Conservation (phyloP, 2,329 filamentous ascomycete genomes). For the Colletotrichum trifolii region DNA sequence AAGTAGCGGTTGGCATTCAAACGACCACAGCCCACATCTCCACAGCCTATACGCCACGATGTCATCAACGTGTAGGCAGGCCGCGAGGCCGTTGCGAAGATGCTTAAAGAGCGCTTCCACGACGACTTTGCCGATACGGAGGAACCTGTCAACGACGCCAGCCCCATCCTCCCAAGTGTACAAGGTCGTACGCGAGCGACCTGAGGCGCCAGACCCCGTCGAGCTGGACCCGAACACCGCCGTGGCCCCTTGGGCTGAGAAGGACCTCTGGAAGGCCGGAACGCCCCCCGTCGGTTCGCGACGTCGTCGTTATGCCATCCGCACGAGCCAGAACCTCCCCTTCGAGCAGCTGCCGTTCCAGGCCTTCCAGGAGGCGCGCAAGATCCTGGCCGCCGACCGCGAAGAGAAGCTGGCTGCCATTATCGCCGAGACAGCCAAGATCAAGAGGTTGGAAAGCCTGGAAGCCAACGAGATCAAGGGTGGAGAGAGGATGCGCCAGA, state of each 20-base stretch:
- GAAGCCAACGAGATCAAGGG: conserved; percentile 68
- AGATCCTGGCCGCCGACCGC: conserved; percentile 82
- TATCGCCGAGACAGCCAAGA: conserved; percentile 71
- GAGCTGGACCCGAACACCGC: conserved; percentile 77
- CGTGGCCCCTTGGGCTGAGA: conserved; percentile 71
- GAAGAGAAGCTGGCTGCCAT: conserved; percentile 84
- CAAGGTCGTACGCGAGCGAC: conserved; percentile 37
- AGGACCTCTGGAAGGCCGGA: conserved; percentile 74
- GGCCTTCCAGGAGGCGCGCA: conserved; percentile 95
- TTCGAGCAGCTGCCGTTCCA: conserved; percentile 97
- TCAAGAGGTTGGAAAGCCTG: conserved; percentile 73
- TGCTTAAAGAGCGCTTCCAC: conserved; percentile 58
- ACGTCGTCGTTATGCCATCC: conserved; percentile 80
- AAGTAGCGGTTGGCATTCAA: conserved; percentile 1
- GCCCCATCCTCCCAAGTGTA: conserved; percentile 44
- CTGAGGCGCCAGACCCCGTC: conserved; percentile 46
- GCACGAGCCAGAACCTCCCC: conserved; percentile 73
- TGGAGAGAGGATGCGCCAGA: conserved; percentile 73
- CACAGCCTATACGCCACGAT: conserved; percentile 50
- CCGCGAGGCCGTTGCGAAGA: conserved; percentile 65
- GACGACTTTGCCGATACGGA: conserved; percentile 44
- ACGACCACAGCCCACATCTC: conserved; percentile 4
- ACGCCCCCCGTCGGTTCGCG: conserved; percentile 83
- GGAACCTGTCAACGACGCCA: conserved; percentile 46
- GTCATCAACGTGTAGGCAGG: conserved; percentile 68